Evolutionary conservation across 2,329 filamentous ascomycete genomes (phyloP), one percentile per base, ranked within the genome.

Genomic region (Sclerotinia trifoliorum): DNA sequence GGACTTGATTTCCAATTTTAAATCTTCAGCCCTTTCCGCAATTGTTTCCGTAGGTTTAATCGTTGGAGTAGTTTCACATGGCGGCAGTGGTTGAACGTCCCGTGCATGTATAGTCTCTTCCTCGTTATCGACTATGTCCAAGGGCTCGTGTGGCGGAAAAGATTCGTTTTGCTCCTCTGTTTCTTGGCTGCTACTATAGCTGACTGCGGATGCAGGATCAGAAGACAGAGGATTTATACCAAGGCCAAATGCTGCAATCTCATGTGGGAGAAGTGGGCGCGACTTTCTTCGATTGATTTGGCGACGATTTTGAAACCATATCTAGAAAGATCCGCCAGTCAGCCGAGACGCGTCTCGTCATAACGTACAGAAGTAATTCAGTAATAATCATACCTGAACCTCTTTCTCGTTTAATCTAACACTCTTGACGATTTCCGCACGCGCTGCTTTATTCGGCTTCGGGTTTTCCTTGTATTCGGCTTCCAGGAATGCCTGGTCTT

Each of bases 261-360:
- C 92, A 78, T 93, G 88, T 13, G 90, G 86, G 39, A 92, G 87
- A 49, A 96, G 84, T 58, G 94, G 93, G 74, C 92, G 90, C 67
- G 92, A 93, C 81, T 94, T 96, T 73, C 94, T 88, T 74, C 94
- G 87, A 78, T 96, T 92, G 79, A 96, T 97, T 79, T 98, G 94
- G 73, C 94, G 87, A 76, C 93, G 88, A 77, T 97, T 97, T 77
- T 97, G 94, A 80, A 97, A 97, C 94, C 94, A 98, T 75, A 97
- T 97, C 94, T 97, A 48, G 46, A 42, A n/a, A 13, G 2, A 60
- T 19, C 21, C 19, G 11, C 49, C 32, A 42, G 51, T 48, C 48
- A 67, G 52, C 39, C 26, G 46, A 65, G 54, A 71, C 72, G 71
- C 65, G 71, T 73, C 68, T 68, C 5, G 32, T 44, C 39, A 13